phyloP scores from a whole-genome alignment of 2,329 filamentous ascomycete species.

The Chaetoscypha palmicola region DNA sequence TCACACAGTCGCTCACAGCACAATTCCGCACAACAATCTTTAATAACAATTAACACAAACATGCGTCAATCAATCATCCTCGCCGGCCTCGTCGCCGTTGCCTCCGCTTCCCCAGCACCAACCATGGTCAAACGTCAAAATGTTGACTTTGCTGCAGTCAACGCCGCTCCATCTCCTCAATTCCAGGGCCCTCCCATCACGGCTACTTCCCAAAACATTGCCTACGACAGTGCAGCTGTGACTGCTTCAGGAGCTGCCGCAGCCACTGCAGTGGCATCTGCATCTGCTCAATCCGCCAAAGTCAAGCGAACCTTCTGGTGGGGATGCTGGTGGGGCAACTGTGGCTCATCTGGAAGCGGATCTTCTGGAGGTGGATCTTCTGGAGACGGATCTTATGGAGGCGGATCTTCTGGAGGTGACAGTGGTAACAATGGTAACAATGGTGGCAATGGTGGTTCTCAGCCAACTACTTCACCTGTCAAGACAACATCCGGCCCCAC shows the following conservation, averaged over 20 bases:
- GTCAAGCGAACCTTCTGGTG: slow-evolving; percentile 5
- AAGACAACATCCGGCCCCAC: not conserved
- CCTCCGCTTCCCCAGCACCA: slow-evolving; percentile 10
- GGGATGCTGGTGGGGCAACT: too few species aligned
- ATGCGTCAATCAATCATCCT: slow-evolving; percentile 11
- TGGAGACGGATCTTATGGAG: too few species aligned
- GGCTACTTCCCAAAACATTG: slow-evolving; percentile 2
- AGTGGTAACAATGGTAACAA: too few species aligned
- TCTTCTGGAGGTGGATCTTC: too few species aligned
- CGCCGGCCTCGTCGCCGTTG: slow-evolving; percentile 15
- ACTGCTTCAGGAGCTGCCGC: slow-evolving; percentile 17
- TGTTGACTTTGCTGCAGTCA: slow-evolving; percentile 12
- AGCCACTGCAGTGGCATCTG: slow-evolving; percentile 16
- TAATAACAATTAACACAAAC: not conserved
- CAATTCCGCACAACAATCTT: too few species aligned
- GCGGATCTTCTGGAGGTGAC: too few species aligned
- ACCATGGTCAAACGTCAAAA: not conserved
- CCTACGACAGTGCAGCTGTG: slow-evolving; percentile 12
- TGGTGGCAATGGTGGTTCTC: too few species aligned
- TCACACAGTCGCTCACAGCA: too few species aligned
- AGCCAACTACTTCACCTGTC: too few species aligned
- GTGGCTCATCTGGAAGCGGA: too few species aligned
- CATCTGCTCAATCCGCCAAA: slow-evolving; percentile 8
- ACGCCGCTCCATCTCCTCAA: slow-evolving; percentile 10
- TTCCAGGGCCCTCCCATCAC: slow-evolving; percentile 4